Base-by-base conservation (phyloP, 805 yeast genomes). In the Wickerhamomyces queroliae region DNA sequence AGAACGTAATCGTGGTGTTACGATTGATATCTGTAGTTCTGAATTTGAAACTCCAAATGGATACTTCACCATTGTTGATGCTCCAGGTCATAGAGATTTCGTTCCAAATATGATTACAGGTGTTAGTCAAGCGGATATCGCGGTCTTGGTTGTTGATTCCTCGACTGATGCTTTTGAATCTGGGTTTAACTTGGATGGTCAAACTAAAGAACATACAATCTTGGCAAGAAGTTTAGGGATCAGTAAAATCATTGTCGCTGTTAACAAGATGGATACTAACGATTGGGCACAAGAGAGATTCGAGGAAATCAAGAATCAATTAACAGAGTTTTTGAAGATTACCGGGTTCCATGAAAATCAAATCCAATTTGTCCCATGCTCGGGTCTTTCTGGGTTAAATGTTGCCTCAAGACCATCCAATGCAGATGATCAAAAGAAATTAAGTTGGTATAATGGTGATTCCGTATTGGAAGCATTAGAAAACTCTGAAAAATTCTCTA, bases 1-100 rank as follows among this genome's bases (percentile, higher is more conserved):
- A 65, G 96, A 88, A 78, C 82, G 96, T 73, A 91, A 84, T 72
- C 84, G 95, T 77, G 95, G 95, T 83, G 87, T 87, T 78, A 87
- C 96, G 67, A 87, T 87, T 62, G 95, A 87, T 70, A 86, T 87
- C 58, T 91, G 95, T 69, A 78, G 85, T 63, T 83, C 95, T 83
- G 82, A 83, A 74, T 86, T 87, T 80, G 91, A 84, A 74, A 86
- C 95, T 67, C 88, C 89, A 61, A 83, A 81, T 70, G 83, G 78
- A 77, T 74, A 80, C 64, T 93, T 86, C 63, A 87, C 95, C 62
- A 93, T 87, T 63, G 86, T 86, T 65, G 95, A 86, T 67, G 95
- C 95, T 58, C 95, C 95, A 69, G 95, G 95, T 67, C 95, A 86
- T 83, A 81, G 91, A 74, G 95, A 86, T 78, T 86, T 85, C 83